Evolutionary conservation across 495 filamentous ascomycete genomes (phyloP), one percentile per base, ranked within the genome.

Genomic region (Hypoxylon cercidicola): DNA sequence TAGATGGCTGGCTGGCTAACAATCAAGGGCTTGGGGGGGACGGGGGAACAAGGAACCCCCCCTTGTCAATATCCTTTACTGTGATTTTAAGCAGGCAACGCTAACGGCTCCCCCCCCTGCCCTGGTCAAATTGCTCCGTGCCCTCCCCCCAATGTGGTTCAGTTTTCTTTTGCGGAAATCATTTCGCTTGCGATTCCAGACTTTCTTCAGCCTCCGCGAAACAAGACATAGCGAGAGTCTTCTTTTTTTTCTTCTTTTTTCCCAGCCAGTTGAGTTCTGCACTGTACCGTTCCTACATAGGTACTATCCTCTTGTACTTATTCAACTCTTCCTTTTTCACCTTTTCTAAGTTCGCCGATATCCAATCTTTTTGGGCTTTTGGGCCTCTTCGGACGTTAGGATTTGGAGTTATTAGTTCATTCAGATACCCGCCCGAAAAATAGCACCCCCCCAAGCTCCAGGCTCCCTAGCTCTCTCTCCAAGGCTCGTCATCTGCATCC

Each of bases 141-240:
- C 64, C 63, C 74, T 74, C 72, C 73, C 30, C 71, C 75, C 74
- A 74, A 74, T 58, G 64, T 68, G 64, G 73, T 59, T 73, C 72
- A 77, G 72, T 70, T 75, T 76, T 70, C 30, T 32, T 72, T 71
- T 73, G 62, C 66, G 73, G 76, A 72, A 77, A 80, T 79, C 77
- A 79, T 81, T 70, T 81, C 78, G 78, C 78, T 81, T 80, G 73
- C 68, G 75, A 74, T 72, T 74, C 71, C 75, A 73, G 72, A 76
- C 72, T 66, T 64, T 64, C 60, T 68, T 68, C 64, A 68, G 62
- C 66, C 58, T 68, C 64, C 55, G 55, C 59, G 64, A 62, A 59
- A 63, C 48, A 55, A 68, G 64, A 68, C 48, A 57, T 34, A 55
- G 32, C 28, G 35, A 37, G 30, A 39, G 28, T 20, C 20, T 34